Conservation (phyloP, 768 basidiomycete genomes). For the Lactifluus echinatus region DNA sequence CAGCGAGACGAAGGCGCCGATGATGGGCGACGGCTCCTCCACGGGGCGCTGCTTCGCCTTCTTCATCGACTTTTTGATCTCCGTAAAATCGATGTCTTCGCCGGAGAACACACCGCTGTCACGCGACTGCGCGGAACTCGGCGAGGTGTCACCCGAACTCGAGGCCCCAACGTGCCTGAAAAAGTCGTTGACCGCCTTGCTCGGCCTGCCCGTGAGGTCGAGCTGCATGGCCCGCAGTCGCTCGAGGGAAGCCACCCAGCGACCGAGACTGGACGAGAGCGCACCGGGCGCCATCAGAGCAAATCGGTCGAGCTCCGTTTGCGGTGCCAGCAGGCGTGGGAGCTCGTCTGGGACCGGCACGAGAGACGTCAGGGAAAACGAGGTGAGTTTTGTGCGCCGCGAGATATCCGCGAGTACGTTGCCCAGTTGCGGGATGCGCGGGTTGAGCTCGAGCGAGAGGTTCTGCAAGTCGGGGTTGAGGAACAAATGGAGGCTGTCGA, state of each 20-base stretch:
- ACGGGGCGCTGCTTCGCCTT: slow-evolving; percentile 43
- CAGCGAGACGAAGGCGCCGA: slow-evolving; percentile 49
- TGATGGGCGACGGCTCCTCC: slow-evolving; percentile 33
- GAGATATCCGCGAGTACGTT: slow-evolving; percentile 58
- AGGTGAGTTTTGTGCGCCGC: slow-evolving; percentile 50
- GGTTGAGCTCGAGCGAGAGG: slow-evolving; percentile 55
- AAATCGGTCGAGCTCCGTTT: slow-evolving; percentile 52
- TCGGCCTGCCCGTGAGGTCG: slow-evolving; percentile 60
- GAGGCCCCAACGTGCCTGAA: slow-evolving; percentile 54
- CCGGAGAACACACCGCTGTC: slow-evolving; percentile 75
- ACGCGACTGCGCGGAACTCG: slow-evolving; percentile 54
- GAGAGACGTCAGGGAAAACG: slow-evolving; percentile 62
- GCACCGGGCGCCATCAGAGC: slow-evolving; percentile 68
- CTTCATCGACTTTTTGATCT: slow-evolving; percentile 61
- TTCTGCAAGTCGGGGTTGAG: slow-evolving; percentile 52
- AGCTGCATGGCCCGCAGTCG: slow-evolving; percentile 55
- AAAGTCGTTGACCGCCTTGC: slow-evolving; percentile 70
- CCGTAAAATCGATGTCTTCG: slow-evolving; percentile 69
- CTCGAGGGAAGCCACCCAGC: slow-evolving; percentile 61
- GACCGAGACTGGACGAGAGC: slow-evolving; percentile 57
- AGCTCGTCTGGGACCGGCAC: slow-evolving; percentile 64
- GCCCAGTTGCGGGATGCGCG: slow-evolving; percentile 47
- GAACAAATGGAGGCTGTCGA: slow-evolving; percentile 59
- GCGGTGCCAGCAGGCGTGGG: slow-evolving; percentile 52
- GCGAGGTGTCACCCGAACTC: slow-evolving; percentile 62